Percentiles rank a stretch among this genome's conserved stretches.
These are phyloP conservation scores for Brassica rapa DNA, from an alignment of 345 rosid genomes.

Conservation along the genomic window DNA sequence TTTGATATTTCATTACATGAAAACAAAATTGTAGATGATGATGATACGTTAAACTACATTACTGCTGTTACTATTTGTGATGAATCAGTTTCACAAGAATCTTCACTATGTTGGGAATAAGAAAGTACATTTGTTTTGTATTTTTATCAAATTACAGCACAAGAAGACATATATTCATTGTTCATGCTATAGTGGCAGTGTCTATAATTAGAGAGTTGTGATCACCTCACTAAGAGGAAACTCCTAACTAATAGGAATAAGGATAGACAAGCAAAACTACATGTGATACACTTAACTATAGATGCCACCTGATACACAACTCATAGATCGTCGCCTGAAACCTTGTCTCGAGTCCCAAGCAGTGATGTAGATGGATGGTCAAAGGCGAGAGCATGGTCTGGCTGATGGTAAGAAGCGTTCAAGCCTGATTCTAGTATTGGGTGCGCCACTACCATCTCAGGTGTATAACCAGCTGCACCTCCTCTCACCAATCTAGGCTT, in stretches of 20 bases:
- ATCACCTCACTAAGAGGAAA: constrained; percentile 31
- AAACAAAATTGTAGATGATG: constrained; percentile 24
- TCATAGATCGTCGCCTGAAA: constrained; percentile 50
- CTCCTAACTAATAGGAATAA: constrained; percentile 35
- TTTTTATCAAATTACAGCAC: constrained; percentile 28
- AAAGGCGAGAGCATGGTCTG: constrained; percentile 52
- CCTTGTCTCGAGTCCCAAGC: constrained; percentile 52
- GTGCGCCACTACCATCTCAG: constrained; percentile 56
- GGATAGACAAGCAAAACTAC: constrained; percentile 32
- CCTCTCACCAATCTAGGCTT: constrained; percentile 58
- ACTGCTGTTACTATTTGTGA: neutral
- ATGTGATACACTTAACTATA: constrained; percentile 36
- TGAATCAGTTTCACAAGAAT: neutral
- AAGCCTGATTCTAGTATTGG: constrained; percentile 83
- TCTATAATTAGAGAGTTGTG: constrained; percentile 30
- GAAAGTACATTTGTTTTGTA: constrained; percentile 21
- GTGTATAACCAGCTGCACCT: constrained; percentile 48
- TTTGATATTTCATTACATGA: constrained; percentile 21
- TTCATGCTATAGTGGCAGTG: constrained; percentile 28
- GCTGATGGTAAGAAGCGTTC: constrained; percentile 56
- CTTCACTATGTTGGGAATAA: neutral
- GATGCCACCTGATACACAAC: constrained; percentile 27
- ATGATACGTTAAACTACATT: constrained; percentile 18
- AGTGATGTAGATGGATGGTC: constrained; percentile 57
- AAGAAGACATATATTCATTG: constrained; percentile 31